A percentile compares a stretch with the other conserved stretches of the same genome.
These are phyloP conservation scores for Pleodorina starrii DNA, from an alignment of 139 green algal species.

Conservation along the genomic window DNA sequence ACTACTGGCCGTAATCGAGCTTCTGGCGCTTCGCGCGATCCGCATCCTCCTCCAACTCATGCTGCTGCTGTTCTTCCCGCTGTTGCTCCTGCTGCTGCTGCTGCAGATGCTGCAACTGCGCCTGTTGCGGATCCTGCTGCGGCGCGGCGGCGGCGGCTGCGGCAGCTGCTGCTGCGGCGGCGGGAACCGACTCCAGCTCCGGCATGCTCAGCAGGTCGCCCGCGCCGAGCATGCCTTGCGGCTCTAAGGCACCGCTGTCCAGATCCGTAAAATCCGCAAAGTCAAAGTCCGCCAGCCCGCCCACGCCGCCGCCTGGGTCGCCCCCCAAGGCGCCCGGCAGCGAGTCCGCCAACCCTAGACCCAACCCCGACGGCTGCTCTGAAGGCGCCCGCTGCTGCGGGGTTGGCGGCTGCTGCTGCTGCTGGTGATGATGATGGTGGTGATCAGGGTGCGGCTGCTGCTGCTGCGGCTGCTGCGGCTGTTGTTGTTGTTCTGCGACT, in stretches of 20 bases:
- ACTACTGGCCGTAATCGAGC: background rate
- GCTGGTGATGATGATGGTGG: background rate
- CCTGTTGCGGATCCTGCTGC: background rate
- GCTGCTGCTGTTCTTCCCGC: conserved; percentile 35
- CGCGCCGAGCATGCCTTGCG: background rate
- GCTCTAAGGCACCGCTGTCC: background rate
- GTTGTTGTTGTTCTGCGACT: background rate
- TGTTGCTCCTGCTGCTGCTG: conserved; percentile 2
- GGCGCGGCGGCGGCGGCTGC: background rate
- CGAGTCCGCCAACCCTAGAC: background rate
- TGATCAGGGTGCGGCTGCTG: background rate
- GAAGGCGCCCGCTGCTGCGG: background rate
- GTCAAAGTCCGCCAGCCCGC: conserved; percentile 18
- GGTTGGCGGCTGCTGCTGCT: background rate
- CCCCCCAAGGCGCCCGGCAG: background rate
- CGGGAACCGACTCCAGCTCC: background rate
- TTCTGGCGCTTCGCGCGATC: conserved; percentile 5
- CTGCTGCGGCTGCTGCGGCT: conserved; percentile 10
- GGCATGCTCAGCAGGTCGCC: conserved; percentile 14
- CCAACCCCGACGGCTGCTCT: background rate
- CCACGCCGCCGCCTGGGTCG: background rate
- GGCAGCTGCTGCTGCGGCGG: background rate
- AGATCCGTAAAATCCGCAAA: conserved; percentile 30
- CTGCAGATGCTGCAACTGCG: background rate
- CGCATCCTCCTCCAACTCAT: background rate